Evolutionary conservation across 2,329 filamentous ascomycete species (phyloP), one percentile per base, ranked within the genome.

Genomic region (Hypoxylon sp.): DNA sequence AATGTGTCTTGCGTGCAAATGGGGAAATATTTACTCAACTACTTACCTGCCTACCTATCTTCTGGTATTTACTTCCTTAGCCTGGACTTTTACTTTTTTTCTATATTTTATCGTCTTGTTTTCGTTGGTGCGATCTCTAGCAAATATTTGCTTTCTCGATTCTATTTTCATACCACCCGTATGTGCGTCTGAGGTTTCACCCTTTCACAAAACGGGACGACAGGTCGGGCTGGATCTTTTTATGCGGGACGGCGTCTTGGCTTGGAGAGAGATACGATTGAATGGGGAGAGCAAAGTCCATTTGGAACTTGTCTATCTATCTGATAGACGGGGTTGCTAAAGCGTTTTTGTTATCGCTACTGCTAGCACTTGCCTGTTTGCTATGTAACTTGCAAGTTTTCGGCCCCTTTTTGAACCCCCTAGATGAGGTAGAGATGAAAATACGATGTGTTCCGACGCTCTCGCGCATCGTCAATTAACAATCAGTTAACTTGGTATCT

Each of bases 1-100:
- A 65, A 66, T 55, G 37, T 41, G 24, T 26, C 24, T 26, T 26
- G 59, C 49, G 63, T 50, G 50, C 44, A 61, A 62, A 59, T 59
- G 56, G 58, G 59, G 55, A 56, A 49, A 53, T 64, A 53, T 62
- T 59, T 47, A 34, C n/a, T 64, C 56, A 24, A 56, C 52, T 59
- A 65, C 39, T 58, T 62, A 30, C 46, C 51, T 22, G 26, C 53
- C 17, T 13, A 6, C n/a, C 6, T 63, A 59, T 47, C 48, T 71
- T 70, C 65, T 64, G 39, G 65, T 68, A 67, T 70, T 43, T 71
- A 70, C 56, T 70, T 69, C 59, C 62, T 59, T 65, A 51, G 56
- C 60, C 61, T 62, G 65, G 64, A 65, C 52, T 58, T 55, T 60
- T 60, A 61, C 24, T 58, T 54, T 59, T 49, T 65, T 47, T 44